Conservation (phyloP, 495 filamentous ascomycete genomes). For the Viridothelium virens region DNA sequence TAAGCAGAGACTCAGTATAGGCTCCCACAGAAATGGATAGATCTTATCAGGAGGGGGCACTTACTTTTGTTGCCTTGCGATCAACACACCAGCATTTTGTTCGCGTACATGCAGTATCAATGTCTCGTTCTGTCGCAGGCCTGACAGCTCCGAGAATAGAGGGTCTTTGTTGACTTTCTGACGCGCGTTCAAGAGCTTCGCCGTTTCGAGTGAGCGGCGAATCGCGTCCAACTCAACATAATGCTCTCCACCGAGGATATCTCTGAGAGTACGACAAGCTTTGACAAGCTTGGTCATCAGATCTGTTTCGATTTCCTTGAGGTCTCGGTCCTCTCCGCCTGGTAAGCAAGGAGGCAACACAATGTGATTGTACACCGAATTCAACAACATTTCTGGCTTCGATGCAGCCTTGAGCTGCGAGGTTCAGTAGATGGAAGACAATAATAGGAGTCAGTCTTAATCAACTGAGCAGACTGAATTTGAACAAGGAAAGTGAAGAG, state of each 20-base stretch:
- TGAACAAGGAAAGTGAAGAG: no score
- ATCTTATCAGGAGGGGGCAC: conserved; percentile 20
- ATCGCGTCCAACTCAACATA: conserved; percentile 31
- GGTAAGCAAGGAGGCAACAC: conserved; percentile 22
- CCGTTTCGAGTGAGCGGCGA: conserved; percentile 31
- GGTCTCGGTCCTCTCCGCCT: conserved; percentile 34
- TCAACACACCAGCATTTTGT: conserved; percentile 51
- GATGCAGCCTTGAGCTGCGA: no score
- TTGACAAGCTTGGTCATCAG: conserved; percentile 35
- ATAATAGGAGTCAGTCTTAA: no score
- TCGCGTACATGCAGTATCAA: conserved; percentile 44
- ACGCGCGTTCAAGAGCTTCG: conserved; percentile 31
- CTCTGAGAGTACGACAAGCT: conserved; percentile 29
- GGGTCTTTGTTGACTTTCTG: conserved; percentile 35
- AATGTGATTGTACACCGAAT: conserved; percentile 13
- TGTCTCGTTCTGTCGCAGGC: conserved; percentile 28
- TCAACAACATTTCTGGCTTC: neutral
- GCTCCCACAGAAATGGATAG: neutral
- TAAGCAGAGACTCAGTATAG: neutral
- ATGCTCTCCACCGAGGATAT: conserved; percentile 21
- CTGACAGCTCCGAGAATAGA: conserved; percentile 33
- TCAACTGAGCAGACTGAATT: no score
- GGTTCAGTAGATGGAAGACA: no score
- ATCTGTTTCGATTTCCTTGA: conserved; percentile 34
- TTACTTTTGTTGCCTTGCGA: conserved; percentile 39